Evolutionary conservation across 2,329 filamentous ascomycete genomes (phyloP), one percentile per base, ranked within the genome.

Genomic region (Colletotrichum camelliae): DNA sequence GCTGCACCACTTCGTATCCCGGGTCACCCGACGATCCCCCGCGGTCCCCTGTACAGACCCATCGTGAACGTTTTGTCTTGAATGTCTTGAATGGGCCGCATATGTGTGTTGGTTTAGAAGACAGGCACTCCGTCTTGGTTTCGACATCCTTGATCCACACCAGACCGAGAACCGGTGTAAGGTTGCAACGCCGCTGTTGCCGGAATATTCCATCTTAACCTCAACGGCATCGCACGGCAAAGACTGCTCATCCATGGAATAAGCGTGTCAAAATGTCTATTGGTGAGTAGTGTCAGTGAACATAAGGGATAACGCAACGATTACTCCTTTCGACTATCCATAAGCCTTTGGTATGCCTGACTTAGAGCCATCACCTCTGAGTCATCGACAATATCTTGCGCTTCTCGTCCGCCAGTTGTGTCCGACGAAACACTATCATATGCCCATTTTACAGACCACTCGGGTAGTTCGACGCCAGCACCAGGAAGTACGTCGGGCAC

Each of bases 91-190:
- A 13, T 21, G 21, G 21, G 6, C 5, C 43, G 2, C 18, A 52
- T n/a, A 6, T 1, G 2, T 13, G 21, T 52, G 10, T 21, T 52
- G n/a, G n/a, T 4, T 10, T n/a, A 4, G 43, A 21, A 52, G 43
- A 4, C n/a, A 52, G 43, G 12, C 1, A 24, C 5, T 52, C n/a
- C 7, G n/a, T 2, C 12, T 4, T 21, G 1, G 10, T 21, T 21
- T 21, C 43, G 1, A 21, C 10, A 21, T n/a, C n/a, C n/a, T 13
- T 5, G 13, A 4, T 7, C n/a, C n/a, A 2, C 10, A 2, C 4
- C 10, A 12, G 43, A 52, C n/a, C n/a, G 4, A 7, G 6, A 21
- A 4, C 10, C 43, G 43, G 43, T 13, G 2, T 2, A 52, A 1
- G 43, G 21, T 12, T n/a, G 43, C 43, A 52, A 52, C 13, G n/a